Evolutionary conservation across 2,329 filamentous ascomycete genomes (phyloP).

Genomic region (Dactylella cylindrospora): DNA sequence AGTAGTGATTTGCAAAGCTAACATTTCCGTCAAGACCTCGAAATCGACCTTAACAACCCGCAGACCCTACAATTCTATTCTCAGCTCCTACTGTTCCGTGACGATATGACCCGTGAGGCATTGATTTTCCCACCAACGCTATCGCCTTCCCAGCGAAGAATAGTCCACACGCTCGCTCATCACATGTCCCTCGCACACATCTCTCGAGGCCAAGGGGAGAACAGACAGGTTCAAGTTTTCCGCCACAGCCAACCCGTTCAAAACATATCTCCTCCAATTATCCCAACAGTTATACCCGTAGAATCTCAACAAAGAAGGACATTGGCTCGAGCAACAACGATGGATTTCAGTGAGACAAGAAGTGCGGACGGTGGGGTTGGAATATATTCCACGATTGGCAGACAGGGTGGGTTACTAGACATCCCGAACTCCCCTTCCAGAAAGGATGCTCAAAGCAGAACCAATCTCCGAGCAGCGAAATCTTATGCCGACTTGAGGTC

Average conservation of each 20-base stretch:
- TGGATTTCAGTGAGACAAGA: constrained; percentile 84
- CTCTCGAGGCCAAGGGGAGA: constrained; percentile 83
- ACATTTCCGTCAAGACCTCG: constrained; percentile 50
- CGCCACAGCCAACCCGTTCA: constrained; percentile 49
- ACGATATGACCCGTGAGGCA: constrained; percentile 73
- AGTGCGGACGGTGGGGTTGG: constrained; percentile 66
- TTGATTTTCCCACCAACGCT: constrained; percentile 80
- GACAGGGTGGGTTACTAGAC: constrained; percentile 79
- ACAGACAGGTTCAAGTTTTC: constrained; percentile 87
- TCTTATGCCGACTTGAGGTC: constrained; percentile 94
- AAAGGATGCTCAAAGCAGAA: constrained; percentile 63
- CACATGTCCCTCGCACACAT: constrained; percentile 90
- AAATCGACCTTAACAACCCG: constrained; percentile 89
- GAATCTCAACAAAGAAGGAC: constrained; percentile 75
- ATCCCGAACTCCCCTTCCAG: constrained; percentile 73
- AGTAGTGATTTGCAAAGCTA: constrained; percentile 9
- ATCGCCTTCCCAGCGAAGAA: constrained; percentile 79
- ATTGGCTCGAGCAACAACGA: constrained; percentile 91
- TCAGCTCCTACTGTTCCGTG: constrained; percentile 84
- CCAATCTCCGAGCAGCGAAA: constrained; percentile 88
- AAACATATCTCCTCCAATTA: constrained; percentile 58
- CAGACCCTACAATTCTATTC: constrained; percentile 85
- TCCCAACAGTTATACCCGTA: constrained; percentile 65
- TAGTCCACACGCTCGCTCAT: constrained; percentile 90
- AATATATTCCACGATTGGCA: constrained; percentile 74